Evolutionary conservation across 257 asterid species (phyloP), one percentile per base, ranked within the genome.

Genomic region (Marsdenia floribunda): DNA sequence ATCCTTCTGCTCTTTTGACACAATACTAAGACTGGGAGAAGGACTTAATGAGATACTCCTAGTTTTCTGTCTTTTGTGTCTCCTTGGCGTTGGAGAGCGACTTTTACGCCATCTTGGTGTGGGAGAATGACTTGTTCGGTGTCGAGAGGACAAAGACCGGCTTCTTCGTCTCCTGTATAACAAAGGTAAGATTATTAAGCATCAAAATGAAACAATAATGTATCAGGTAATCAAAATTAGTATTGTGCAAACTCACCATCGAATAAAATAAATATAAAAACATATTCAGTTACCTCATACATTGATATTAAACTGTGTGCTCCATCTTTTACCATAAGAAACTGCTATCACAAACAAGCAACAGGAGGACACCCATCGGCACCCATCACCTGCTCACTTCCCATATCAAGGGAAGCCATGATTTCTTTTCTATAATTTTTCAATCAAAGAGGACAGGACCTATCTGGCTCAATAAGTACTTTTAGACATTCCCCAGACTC

Each of bases 281-380:
- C 91, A 87, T 73, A 82, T 89, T 81, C 93, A 74, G 88, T 95
- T 92, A 95, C 99, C 99, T 92, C 97, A 89, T 86, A 88, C 72
- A 84, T 81, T 89, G 99, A 93, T 87, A 89, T 81, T 86, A 82
- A 86, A 95, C 96, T 87, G 88, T 81, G 91, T 71, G 96, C 96
- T 84, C 96, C 98, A 83, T 88, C 98, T 83, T 90, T 90, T 84
- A 90, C 86, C 93, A 90, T 80, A 87, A 84, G 96, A 90, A 85
- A 95, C 91, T 54, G 98, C 89, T 83, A 90, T 88, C 94, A 89
- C 89, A 90, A 87, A 81, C 86, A 91, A 84, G 93, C 96, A 88
- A 87, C 81, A 86, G 90, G 85, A 83, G 87, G 87, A 87, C 96
- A 88, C 94, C 89, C 90, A 90, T 79, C 91, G 78, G 91, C 93